Percentiles rank a stretch among this genome's conserved stretches.
Evolutionary conservation across 2,329 filamentous ascomycete species (phyloP).

Genomic region (Didymellaceae sp.): DNA sequence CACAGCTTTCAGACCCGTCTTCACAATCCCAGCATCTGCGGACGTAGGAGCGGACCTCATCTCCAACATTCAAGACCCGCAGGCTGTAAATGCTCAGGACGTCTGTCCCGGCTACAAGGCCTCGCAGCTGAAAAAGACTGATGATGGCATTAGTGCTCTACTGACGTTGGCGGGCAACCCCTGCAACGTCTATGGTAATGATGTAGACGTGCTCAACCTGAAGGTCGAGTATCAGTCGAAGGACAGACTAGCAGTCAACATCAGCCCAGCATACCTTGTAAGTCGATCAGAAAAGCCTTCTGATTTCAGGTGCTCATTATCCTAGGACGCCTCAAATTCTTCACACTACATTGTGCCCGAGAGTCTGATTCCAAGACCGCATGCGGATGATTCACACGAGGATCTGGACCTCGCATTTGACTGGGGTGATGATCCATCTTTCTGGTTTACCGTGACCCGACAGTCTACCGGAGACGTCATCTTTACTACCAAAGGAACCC

Average conservation of each 20-base stretch:
- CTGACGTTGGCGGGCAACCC: conserved; percentile 60
- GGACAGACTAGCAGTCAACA: conserved; percentile 73
- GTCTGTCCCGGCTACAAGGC: conserved; percentile 68
- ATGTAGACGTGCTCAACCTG: conserved; percentile 70
- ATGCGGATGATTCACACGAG: conserved; percentile 49
- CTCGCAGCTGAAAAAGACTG: conserved; percentile 55
- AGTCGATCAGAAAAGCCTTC: conserved; percentile 9
- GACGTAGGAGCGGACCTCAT: conserved; percentile 49
- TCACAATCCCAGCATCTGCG: conserved; percentile 48
- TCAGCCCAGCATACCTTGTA: conserved; percentile 68
- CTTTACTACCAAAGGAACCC: conserved; percentile 69
- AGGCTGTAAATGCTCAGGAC: conserved; percentile 67
- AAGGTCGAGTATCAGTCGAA: conserved; percentile 71
- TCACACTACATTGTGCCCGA: conserved; percentile 73
- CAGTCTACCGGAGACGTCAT: conserved; percentile 69
- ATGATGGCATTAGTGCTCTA: conserved; percentile 59
- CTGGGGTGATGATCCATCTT: conserved; percentile 63
- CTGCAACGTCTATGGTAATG: conserved; percentile 79
- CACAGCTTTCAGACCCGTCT: conserved; percentile 40
- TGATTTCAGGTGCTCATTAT: conserved; percentile 14
- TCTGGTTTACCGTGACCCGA: conserved; percentile 63
- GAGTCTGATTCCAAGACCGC: conserved; percentile 65
- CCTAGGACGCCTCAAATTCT: conserved; percentile 61
- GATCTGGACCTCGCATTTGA: conserved; percentile 58
- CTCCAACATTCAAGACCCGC: conserved; percentile 69